Evolutionary conservation across 1,139 yeast species (phyloP), one percentile per base, ranked within the genome.

Genomic region (Kluyveromyces sp.): DNA sequence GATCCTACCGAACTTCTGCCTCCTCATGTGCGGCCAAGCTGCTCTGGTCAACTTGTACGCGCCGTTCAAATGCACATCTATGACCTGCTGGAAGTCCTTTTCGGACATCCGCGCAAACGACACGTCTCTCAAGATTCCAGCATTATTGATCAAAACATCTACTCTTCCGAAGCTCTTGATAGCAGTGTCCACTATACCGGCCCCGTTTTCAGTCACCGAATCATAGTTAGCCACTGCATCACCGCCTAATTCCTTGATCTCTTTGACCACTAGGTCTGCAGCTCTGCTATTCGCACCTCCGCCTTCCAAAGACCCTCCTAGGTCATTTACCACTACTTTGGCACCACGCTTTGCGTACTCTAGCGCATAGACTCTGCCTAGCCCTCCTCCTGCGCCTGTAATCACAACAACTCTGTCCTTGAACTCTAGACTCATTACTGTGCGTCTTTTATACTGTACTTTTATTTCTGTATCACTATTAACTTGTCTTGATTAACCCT

Each of bases 341-440:
- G 97, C 98, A 37, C 97, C 97, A 58, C 95, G 74, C 51, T 79
- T 72, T 43, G 95, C 97, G 66, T 75, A 89, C 56, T 83, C 89
- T 33, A 86, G 69, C 18, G 96, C 95, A 66, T 92, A 92, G 43
- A 80, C 80, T 61, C 75, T 83, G 34, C 98, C 98, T 42, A 92
- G 76, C 33, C 97, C 98, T 56, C 96, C 97, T 52, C 98, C 98
- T 42, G 96, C 94, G 39, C 97, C 98, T 46, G 97, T 92, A 64
- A 92, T 80, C 51, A 88, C 77, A 30, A 87, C 96, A 41, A 88
- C 96, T 63, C 83, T 80, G 59, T 80, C 87, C 57, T 84, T 83
- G 59, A 80, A 86, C 51, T 69, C 52, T 26, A 75, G 57, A 16
- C 22, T 13, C 42, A 46, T 54, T 22, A 9, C 7, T 9, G 7